These are phyloP conservation scores for Isoetes taiwanensis DNA, from an alignment of 75 land plant genomes.

Conservation along the genomic window DNA sequence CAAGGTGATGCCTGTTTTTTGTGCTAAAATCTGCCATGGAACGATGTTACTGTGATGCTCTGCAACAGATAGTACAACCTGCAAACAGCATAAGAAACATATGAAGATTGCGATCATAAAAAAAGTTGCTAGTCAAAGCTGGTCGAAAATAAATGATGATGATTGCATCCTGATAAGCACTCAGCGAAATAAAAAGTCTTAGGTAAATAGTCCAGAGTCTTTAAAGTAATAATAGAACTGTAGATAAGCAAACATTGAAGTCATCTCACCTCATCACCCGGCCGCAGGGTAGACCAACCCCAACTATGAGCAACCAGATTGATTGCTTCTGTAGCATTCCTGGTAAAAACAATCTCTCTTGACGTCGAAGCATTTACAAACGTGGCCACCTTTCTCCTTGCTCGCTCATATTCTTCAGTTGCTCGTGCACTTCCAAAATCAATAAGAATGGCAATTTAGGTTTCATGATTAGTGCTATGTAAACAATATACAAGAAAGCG, in stretches of 20 bases:
- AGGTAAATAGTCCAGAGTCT: no score
- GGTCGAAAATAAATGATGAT: no score
- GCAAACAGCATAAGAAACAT: slow-evolving; percentile 13
- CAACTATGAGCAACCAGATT: slow-evolving; percentile 81
- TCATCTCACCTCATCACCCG: slow-evolving; percentile 84
- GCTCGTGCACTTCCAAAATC: slow-evolving; percentile 65
- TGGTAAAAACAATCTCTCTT: slow-evolving; percentile 69
- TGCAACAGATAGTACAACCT: slow-evolving; percentile 70
- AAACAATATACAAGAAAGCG: not conserved
- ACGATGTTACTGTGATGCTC: slow-evolving; percentile 96
- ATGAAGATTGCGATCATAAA: not conserved
- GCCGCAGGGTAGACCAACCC: slow-evolving; percentile 52
- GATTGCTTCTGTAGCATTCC: slow-evolving; percentile 91
- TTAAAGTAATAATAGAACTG: no score
- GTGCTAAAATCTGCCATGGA: slow-evolving; percentile 85
- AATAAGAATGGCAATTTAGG: slow-evolving; percentile 13
- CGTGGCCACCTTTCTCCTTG: slow-evolving; percentile 64
- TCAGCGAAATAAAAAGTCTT: no score
- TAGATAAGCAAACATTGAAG: no score
- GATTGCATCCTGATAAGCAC: no score
- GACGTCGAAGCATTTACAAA: slow-evolving; percentile 70
- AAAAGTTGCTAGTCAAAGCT: no score
- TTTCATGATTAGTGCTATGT: not conserved
- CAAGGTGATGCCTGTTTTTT: slow-evolving; percentile 62
- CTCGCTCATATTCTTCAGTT: slow-evolving; percentile 67